phyloP scores from a whole-genome alignment of 2,329 filamentous ascomycete species.

The Rachicladosporium sp. region DNA sequence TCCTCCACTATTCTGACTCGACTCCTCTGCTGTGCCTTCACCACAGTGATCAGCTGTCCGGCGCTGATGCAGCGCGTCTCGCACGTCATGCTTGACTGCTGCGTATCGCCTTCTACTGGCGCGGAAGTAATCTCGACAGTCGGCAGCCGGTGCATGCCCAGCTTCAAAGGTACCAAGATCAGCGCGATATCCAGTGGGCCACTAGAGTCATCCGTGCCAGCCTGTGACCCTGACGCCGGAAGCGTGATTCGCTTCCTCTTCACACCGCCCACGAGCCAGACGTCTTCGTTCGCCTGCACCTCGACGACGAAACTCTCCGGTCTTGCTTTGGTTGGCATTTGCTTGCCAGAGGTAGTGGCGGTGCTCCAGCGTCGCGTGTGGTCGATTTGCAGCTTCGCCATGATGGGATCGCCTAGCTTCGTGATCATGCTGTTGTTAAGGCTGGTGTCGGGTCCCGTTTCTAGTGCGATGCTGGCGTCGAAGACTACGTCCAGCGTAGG shows the following conservation, averaged over 20 bases:
- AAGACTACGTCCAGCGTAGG: conserved; percentile 73
- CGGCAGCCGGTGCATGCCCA: conserved; percentile 69
- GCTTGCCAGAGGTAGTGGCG: conserved; percentile 34
- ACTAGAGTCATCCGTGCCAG: background rate
- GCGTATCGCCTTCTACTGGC: conserved; percentile 15
- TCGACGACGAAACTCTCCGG: conserved; percentile 58
- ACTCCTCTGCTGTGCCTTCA: conserved; percentile 42
- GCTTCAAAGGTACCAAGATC: conserved; percentile 65
- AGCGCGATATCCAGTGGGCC: conserved; percentile 45
- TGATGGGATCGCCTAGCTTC: conserved; percentile 53
- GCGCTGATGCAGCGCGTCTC: conserved; percentile 73
- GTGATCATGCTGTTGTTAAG: conserved; percentile 13
- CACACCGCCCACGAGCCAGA: conserved; percentile 73
- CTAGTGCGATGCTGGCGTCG: conserved; percentile 52
- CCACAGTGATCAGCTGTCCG: conserved; percentile 62
- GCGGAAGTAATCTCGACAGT: conserved; percentile 35
- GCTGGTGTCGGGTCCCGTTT: too few relatives aligned
- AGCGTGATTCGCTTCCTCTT: conserved; percentile 4
- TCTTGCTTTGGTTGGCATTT: background rate
- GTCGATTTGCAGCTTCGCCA: conserved; percentile 46
- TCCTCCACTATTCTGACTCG: conserved; percentile 3
- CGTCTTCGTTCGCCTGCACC: conserved; percentile 57
- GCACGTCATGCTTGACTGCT: conserved; percentile 28
- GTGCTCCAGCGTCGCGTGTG: conserved; percentile 44
- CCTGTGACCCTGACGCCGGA: background rate